These are phyloP conservation scores for Plenodomus biglobosus DNA, from an alignment of 2,329 filamentous ascomycete species.

Conservation along the genomic window DNA sequence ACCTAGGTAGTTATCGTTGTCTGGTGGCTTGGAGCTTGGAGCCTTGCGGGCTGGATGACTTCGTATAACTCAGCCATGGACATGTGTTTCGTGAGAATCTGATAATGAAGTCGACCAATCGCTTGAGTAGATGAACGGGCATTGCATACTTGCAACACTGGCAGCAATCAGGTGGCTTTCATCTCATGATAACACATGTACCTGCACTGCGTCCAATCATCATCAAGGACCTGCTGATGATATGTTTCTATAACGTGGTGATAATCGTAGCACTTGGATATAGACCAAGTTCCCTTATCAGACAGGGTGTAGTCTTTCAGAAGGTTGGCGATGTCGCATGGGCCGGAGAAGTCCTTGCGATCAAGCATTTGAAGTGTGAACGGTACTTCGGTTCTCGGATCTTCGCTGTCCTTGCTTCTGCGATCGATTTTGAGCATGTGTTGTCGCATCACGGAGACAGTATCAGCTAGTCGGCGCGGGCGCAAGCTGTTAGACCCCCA, in stretches of 20 bases:
- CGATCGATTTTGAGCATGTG: slow-evolving; percentile 12
- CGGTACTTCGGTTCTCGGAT: not conserved
- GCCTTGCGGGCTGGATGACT: no score
- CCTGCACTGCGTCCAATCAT: not conserved
- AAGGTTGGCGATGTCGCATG: not conserved
- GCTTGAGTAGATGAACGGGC: no score
- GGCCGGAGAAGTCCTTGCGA: not conserved
- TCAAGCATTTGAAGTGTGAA: not conserved
- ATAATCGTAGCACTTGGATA: not conserved
- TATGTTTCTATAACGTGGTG: not conserved
- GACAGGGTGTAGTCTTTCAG: not conserved
- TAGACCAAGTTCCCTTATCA: not conserved
- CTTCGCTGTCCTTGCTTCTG: not conserved
- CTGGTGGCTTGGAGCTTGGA: no score
- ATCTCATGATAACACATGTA: not conserved
- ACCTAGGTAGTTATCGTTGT: no score
- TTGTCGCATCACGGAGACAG: slow-evolving; percentile 10
- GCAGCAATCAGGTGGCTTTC: not conserved
- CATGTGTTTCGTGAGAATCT: no score
- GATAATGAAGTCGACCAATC: no score
- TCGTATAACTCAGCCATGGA: no score
- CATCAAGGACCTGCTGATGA: not conserved
- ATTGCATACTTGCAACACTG: not conserved
- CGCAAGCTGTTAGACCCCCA: slow-evolving; percentile 19
- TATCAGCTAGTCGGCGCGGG: slow-evolving; percentile 16